A percentile compares a stretch with the other conserved stretches of the same genome.
These are phyloP conservation scores for Podospora pseudopauciseta DNA, from an alignment of 495 filamentous ascomycete species.

Conservation along the genomic window DNA sequence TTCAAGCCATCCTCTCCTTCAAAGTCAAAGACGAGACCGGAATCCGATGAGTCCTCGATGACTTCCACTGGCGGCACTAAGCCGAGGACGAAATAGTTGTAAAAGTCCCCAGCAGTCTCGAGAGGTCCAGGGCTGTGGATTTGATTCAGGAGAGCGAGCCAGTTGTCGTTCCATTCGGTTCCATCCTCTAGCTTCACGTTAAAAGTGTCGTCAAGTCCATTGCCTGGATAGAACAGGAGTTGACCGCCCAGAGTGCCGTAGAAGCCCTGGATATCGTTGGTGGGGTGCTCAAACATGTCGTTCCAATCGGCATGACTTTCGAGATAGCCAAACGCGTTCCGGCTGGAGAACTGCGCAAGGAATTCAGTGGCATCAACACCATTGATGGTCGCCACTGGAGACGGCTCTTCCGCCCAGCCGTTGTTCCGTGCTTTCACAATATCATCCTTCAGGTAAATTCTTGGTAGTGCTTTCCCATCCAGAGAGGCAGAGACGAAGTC, in stretches of 20 bases:
- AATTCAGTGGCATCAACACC: conserved; percentile 38
- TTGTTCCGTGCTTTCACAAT: conserved; percentile 2
- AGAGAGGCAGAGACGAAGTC: conserved; percentile 46
- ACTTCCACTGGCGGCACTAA: conserved; percentile 27
- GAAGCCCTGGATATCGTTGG: conserved; percentile 39
- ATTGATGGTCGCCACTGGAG: conserved; percentile 47
- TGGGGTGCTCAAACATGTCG: conserved; percentile 44
- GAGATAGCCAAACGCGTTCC: conserved; percentile 39
- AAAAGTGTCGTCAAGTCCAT: conserved; percentile 25
- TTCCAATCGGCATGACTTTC: conserved; percentile 54
- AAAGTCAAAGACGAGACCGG: not conserved
- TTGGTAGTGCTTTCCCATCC: conserved; percentile 46
- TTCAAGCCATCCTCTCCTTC: not conserved
- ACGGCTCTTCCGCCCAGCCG: conserved; percentile 25
- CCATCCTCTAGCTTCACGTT: conserved; percentile 42
- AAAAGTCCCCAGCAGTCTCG: conserved; percentile 48
- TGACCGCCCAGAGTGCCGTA: conserved; percentile 37
- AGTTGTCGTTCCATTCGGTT: conserved; percentile 29
- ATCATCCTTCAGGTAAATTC: conserved; percentile 37
- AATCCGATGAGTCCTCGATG: not conserved
- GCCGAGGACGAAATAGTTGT: conserved; percentile 48
- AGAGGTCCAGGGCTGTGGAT: conserved; percentile 39
- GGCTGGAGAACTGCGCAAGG: conserved; percentile 40
- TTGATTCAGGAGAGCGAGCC: conserved; percentile 38
- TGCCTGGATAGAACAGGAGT: conserved; percentile 48